Base-by-base conservation (phyloP, 805 yeast genomes). In the Myxozyma kluyveri region DNA sequence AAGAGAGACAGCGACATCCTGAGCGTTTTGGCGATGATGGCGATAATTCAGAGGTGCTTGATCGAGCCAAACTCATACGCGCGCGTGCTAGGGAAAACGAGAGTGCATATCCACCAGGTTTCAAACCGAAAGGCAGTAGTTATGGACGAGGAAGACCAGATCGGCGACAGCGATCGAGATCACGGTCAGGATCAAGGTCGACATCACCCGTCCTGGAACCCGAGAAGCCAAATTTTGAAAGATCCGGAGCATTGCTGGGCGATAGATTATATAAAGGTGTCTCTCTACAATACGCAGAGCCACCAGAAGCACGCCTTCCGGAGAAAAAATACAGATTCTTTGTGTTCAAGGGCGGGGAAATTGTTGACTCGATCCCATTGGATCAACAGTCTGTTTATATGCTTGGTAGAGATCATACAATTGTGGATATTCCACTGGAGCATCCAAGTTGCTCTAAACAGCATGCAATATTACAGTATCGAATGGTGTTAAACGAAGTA, bases 401-500 rank as follows among this genome's bases (percentile, higher is more conserved):
- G 6, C 43, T 61, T 18, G 64, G 64, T 5, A 56, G 64, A 5
- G 64, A 61, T 24, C 47, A 54, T 17, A 37, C 52, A 3, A 41
- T 56, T 3, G 58, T 47, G 26, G 62, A 61, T 29, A 47, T 61
- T n/a, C 54, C 59, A 32, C 44, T 54, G 4, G 57, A 56, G 23
- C 62, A 61, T 42, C 63, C 61, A 70, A 87, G 95, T 75, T 87
- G 95, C 74, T 88, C 95, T 64, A 88, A 76, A 62, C 79, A 77
- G 57, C 81, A 77, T 58, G 79, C 80, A 19, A 80, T 68, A 0
- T 65, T 77, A 5, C 81, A 77, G 54, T 76, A 73, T 55, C 63
- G 77, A 29, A 45, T 54, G 4, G 55, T 50, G 14, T 36, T 43
- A 9, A 51, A 46, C 27, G 54, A 54, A 24, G 45, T 23, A 19